phyloP scores from a whole-genome alignment of 73 alveolate species.

The Paramecium sexaurelia region DNA sequence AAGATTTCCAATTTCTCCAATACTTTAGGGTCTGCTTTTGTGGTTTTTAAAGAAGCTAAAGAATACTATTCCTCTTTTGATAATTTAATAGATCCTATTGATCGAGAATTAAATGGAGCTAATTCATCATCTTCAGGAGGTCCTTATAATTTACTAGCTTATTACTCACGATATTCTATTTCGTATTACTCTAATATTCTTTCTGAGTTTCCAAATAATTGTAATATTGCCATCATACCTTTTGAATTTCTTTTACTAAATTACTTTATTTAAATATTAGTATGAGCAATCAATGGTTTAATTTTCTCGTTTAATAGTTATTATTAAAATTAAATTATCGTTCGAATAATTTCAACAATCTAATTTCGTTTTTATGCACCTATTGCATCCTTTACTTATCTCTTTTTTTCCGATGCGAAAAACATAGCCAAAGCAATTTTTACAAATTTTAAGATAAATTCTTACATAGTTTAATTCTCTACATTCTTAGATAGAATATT shows the following conservation, averaged over 20 bases:
- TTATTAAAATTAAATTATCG: constrained; percentile 26
- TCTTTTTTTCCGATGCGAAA: constrained; percentile 74
- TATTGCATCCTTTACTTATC: constrained; percentile 55
- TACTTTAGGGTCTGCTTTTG: constrained; percentile 75
- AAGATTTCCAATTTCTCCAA: constrained; percentile 59
- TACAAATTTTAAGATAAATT: constrained; percentile 78
- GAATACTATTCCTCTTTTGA: constrained; percentile 59
- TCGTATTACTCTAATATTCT: constrained; percentile 65
- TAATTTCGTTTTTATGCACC: constrained; percentile 41
- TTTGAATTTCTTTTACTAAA: constrained; percentile 69
- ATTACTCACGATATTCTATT: constrained; percentile 58
- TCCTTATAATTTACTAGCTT: constrained; percentile 36
- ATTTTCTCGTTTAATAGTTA: constrained; percentile 71
- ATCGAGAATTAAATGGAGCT: neutral
- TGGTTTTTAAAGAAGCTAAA: constrained; percentile 66
- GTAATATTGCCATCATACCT: constrained; percentile 81
- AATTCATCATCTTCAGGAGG: constrained; percentile 54
- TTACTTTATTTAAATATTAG: constrained; percentile 74
- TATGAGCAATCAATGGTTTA: constrained; percentile 75
- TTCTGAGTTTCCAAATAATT: constrained; percentile 83
- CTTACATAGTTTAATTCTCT: constrained; percentile 74
- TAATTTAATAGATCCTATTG: neutral
- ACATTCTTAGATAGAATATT: constrained; percentile 74
- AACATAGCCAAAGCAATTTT: constrained; percentile 78
- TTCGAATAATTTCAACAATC: constrained; percentile 35